Conservation (phyloP, 805 yeast species). For the Yarrowia osloensis region DNA sequence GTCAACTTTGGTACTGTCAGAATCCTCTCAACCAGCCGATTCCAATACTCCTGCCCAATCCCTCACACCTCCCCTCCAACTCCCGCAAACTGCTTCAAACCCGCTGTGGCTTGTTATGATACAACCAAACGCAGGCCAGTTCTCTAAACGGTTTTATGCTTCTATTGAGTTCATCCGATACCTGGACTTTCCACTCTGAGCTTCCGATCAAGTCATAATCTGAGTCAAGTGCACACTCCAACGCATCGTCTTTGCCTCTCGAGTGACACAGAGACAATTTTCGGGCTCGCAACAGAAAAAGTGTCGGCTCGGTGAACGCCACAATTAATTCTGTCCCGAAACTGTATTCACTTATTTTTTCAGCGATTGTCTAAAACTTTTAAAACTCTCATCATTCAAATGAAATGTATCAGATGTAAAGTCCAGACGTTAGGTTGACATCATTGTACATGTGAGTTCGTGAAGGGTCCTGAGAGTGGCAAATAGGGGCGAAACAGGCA, state of each 20-base stretch:
- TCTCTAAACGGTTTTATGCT: neutral
- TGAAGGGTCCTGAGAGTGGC: neutral
- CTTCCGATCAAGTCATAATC: neutral
- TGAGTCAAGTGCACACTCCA: neutral
- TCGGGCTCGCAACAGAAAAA: too few species aligned
- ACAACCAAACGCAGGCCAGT: neutral
- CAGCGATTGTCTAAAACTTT: neutral
- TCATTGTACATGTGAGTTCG: neutral
- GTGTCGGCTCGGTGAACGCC: too few species aligned
- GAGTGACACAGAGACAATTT: neutral
- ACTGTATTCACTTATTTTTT: neutral
- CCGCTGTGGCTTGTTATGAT: neutral
- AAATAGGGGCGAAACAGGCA: neutral
- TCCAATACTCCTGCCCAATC: neutral
- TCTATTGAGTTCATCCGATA: neutral
- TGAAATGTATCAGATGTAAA: slow-evolving; percentile 20
- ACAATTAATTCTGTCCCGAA: neutral
- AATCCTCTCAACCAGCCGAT: neutral
- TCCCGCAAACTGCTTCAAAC: too few species aligned
- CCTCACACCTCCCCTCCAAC: neutral
- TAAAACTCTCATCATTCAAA: neutral
- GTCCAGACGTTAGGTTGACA: neutral
- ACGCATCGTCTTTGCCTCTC: too few species aligned
- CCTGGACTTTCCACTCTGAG: neutral
- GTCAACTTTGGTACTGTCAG: neutral